Evolutionary conservation across 148 eudicot species (phyloP).

Genomic region (Persicaria maculosa): DNA sequence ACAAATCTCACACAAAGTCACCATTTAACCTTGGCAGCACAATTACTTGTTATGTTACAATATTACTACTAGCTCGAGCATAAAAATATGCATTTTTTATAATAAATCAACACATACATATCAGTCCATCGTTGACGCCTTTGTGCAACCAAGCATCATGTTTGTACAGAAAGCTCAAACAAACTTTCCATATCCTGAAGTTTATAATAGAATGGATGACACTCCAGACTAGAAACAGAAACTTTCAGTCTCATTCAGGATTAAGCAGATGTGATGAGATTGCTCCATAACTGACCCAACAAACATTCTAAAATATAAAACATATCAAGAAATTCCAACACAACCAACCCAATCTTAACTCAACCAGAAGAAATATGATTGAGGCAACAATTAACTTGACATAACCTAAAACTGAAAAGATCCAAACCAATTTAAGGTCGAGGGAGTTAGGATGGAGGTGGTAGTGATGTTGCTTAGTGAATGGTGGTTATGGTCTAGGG

Average conservation of each 20-base stretch:
- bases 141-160: neutral
- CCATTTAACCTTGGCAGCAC: neutral
- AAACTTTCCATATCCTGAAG: neutral
- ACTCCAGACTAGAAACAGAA: neutral
- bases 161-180: neutral
- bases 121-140: neutral
- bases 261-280: neutral
- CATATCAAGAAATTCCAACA: neutral
- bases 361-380: neutral
- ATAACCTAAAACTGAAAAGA: neutral
- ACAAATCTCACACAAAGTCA: neutral
- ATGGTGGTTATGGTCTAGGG: neutral
- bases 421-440: neutral
- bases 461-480: neutral
- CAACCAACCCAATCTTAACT: conserved; percentile 1
- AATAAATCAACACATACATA: neutral
- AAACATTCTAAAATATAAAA: neutral
- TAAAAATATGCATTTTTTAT: neutral
- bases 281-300: neutral
- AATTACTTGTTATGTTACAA: neutral
- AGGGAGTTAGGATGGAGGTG: neutral
- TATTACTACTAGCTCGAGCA: neutral
- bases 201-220: neutral
- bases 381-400: neutral
- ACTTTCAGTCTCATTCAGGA: neutral